phyloP scores from a whole-genome alignment of 106 monocot species.

The Amphibolis antarctica region DNA sequence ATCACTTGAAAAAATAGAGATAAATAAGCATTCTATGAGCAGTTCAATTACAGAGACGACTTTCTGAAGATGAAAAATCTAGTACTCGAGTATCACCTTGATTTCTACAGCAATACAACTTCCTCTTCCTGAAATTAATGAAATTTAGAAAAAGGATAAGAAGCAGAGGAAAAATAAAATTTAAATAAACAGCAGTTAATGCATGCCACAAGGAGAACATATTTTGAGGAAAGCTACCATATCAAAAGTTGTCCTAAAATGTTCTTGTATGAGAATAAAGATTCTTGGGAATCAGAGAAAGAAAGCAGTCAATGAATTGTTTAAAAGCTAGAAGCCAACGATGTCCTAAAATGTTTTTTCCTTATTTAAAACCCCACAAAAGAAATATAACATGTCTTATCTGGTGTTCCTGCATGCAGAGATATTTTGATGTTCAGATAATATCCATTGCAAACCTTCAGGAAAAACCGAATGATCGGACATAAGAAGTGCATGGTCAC shows the following conservation, averaged over 20 bases:
- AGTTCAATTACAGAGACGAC: conserved; percentile 5
- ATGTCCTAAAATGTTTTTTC: too few species aligned
- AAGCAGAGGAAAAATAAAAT: not conserved
- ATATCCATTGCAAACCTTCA: conserved; percentile 22
- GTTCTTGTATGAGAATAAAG: too few species aligned
- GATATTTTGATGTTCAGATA: conserved; percentile 3
- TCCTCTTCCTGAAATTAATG: conserved; percentile 6
- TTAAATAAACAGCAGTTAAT: too few species aligned
- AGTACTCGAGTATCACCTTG: conserved; percentile 42
- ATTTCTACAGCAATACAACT: conserved; percentile 68
- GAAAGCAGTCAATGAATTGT: too few species aligned
- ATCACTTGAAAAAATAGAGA: conserved; percentile 12
- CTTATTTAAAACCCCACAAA: too few species aligned
- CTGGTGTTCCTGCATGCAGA: not conserved
- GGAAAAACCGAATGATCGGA: conserved; percentile 66
- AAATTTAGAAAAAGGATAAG: not conserved
- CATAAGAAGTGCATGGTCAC: conserved; percentile 62
- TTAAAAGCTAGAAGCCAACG: too few species aligned
- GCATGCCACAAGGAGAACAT: too few species aligned
- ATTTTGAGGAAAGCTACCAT: too few species aligned
- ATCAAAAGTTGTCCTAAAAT: too few species aligned
- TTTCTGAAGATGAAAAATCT: not conserved
- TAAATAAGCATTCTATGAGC: not conserved
- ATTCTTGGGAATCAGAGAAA: too few species aligned
- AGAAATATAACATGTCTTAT: not conserved